A percentile compares a stretch with the other conserved stretches of the same genome.
phyloP scores from a whole-genome alignment of 495 filamentous ascomycete genomes.

The Hypoxylon intermedium region DNA sequence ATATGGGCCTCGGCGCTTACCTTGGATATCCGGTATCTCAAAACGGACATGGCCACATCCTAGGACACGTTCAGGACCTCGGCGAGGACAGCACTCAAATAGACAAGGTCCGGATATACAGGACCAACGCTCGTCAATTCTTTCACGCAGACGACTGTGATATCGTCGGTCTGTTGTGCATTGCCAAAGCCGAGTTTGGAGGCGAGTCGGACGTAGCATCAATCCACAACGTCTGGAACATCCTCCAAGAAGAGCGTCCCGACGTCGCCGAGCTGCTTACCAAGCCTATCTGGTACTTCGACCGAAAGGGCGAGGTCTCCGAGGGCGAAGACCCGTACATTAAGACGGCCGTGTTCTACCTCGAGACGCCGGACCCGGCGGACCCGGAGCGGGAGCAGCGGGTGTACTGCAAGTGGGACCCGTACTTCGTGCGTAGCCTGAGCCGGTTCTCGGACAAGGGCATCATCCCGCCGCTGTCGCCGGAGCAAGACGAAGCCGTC shows the following conservation, averaged over 20 bases:
- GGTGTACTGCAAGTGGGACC: conserved; percentile 73
- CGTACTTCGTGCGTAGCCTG: conserved; percentile 76
- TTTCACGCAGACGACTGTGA: conserved; percentile 87
- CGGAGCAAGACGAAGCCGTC: conserved; percentile 68
- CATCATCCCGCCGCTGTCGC: conserved; percentile 69
- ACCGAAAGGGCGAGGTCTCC: conserved; percentile 86
- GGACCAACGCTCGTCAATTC: conserved; percentile 80
- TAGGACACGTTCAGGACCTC: conserved; percentile 90
- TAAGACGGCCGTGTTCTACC: conserved; percentile 73
- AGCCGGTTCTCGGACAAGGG: conserved; percentile 69
- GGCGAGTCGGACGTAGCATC: conserved; percentile 86
- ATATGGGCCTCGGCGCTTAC: conserved; percentile 88
- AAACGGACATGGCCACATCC: conserved; percentile 84
- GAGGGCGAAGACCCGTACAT: conserved; percentile 79
- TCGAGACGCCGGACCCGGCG: conserved; percentile 59
- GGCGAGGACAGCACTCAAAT: conserved; percentile 82
- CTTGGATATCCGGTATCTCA: conserved; percentile 87
- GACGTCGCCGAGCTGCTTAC: conserved; percentile 79
- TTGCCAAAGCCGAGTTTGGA: conserved; percentile 77
- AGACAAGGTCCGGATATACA: conserved; percentile 85
- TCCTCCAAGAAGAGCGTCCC: conserved; percentile 73
- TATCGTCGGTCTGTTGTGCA: conserved; percentile 84
- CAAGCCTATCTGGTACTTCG: conserved; percentile 88
- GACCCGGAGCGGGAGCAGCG: conserved; percentile 42
- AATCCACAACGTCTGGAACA: conserved; percentile 83